A percentile compares a stretch with the other conserved stretches of the same genome.
Conservation (phyloP, 106 monocot species). For the Dioscorea zingiberensis region DNA sequence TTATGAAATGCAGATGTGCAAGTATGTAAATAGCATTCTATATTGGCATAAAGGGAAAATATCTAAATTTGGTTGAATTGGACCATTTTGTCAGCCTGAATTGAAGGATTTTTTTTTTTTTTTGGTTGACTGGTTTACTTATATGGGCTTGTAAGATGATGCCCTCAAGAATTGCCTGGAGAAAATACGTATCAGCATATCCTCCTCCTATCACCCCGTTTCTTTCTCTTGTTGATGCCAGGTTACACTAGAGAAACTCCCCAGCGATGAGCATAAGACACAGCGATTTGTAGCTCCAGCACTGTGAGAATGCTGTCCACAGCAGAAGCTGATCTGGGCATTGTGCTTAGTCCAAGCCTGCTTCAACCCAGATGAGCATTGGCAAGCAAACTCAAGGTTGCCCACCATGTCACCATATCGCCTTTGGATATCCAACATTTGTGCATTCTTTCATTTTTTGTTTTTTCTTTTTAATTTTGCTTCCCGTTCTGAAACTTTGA, state of each 20-base stretch:
- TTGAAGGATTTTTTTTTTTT: too few species aligned
- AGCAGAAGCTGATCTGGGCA: conserved; percentile 40
- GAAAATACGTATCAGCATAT: too few species aligned
- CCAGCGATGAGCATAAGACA: not conserved
- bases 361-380: conserved; percentile 98
- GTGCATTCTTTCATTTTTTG: not conserved
- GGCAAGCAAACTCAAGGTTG: conserved; percentile 93
- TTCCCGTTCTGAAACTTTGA: not conserved
- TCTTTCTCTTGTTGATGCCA: not conserved
- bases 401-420: conserved; percentile 73
- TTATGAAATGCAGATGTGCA: conserved; percentile 3
- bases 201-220: too few species aligned
- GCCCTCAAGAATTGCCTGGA: too few species aligned
- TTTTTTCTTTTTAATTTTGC: not conserved
- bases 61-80: not conserved
- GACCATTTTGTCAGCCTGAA: too few species aligned
- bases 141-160: too few species aligned
- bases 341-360: conserved; percentile 73
- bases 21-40: not conserved
- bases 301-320: not conserved
- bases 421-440: conserved; percentile 79
- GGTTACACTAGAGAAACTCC: not conserved
- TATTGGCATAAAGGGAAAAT: not conserved
- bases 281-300: not conserved
- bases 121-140: too few species aligned